These are phyloP conservation scores for Pseudogymnoascus sp. DNA, from an alignment of 2,329 filamentous ascomycete genomes.

Conservation along the genomic window DNA sequence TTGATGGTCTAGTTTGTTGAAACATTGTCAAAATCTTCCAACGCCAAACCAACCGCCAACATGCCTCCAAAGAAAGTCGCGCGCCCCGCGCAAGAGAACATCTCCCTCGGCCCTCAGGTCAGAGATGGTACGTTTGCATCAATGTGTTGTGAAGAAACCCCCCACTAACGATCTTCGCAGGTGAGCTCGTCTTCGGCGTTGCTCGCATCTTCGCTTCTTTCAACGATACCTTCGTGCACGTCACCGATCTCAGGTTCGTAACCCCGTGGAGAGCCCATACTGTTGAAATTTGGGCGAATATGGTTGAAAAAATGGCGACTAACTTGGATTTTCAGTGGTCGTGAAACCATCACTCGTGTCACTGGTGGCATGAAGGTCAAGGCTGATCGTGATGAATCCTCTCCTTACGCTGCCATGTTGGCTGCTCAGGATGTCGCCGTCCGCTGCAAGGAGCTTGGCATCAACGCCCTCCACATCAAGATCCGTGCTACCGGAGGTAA, in stretches of 20 bases:
- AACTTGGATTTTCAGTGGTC: constrained; percentile 76
- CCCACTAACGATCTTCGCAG: constrained; percentile 30
- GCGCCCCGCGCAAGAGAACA: constrained; percentile 87
- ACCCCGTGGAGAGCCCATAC: constrained; percentile 15
- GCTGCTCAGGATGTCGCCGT: constrained; percentile 95
- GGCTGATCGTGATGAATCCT: constrained; percentile 99
- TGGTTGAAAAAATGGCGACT: constrained; percentile 41
- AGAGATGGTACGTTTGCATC: constrained; percentile 66
- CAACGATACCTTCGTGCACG: constrained; percentile 75
- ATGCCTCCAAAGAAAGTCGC: constrained; percentile 94
- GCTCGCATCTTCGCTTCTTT: constrained; percentile 72
- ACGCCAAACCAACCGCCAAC: constrained; percentile 40
- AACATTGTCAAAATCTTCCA: constrained; percentile 10
- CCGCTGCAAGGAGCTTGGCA: constrained; percentile 77
- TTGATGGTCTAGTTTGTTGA: not conserved
- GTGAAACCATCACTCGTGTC: constrained; percentile 99
- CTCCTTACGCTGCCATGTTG: constrained; percentile 99
- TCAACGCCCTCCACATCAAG: constrained; percentile 99
- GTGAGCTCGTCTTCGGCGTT: constrained; percentile 71
- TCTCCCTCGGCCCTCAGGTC: constrained; percentile 93
- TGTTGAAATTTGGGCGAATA: constrained; percentile 19
- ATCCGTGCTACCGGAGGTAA: constrained; percentile 97
- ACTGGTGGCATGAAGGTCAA: constrained; percentile 99
- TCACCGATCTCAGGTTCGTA: constrained; percentile 93
- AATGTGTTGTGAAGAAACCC: constrained; percentile 2